A percentile compares a stretch with the other conserved stretches of the same genome.
Evolutionary conservation across 2,329 filamentous ascomycete genomes (phyloP).

Genomic region (Exophiala calicioides): DNA sequence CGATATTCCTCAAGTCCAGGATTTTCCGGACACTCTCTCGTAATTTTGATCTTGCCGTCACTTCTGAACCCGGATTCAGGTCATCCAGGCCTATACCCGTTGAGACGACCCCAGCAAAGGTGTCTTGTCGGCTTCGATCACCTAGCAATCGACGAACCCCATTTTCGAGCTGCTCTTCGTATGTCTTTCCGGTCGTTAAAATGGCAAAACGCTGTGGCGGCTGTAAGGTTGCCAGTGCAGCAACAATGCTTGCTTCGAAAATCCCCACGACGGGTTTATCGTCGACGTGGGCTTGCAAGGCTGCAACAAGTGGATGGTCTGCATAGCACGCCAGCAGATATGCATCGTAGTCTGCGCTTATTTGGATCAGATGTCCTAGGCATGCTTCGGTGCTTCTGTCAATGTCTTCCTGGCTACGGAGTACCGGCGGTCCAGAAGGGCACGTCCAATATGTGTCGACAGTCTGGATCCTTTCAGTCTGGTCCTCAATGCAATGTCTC

Average conservation of each 20-base stretch:
- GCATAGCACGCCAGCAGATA: conserved; percentile 14
- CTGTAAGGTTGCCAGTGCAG: background rate
- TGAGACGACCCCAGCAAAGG: conserved; percentile 8
- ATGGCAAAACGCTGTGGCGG: conserved; percentile 3
- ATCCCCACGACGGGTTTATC: conserved; percentile 9
- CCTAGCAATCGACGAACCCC: conserved; percentile 2
- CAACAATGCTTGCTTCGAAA: conserved; percentile 11
- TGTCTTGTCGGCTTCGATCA: background rate
- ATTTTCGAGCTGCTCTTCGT: conserved; percentile 4
- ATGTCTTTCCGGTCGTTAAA: conserved; percentile 14
- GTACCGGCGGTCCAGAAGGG: conserved; percentile 3
- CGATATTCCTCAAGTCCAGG: conserved; percentile 1
- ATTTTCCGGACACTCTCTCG: background rate
- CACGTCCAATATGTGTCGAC: conserved; percentile 15
- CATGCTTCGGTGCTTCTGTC: conserved; percentile 2
- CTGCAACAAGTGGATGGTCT: conserved; percentile 8
- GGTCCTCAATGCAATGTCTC: too few species aligned
- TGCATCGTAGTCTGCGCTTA: conserved; percentile 4
- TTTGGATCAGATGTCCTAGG: background rate
- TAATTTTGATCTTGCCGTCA: conserved; percentile 5
- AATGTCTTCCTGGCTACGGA: conserved; percentile 10
- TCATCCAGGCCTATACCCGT: conserved; percentile 5
- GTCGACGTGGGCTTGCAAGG: conserved; percentile 1
- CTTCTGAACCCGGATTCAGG: background rate
- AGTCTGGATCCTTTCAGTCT: conserved; percentile 2